phyloP scores from a whole-genome alignment of 495 filamentous ascomycete genomes.

The Tirmania nivea region DNA sequence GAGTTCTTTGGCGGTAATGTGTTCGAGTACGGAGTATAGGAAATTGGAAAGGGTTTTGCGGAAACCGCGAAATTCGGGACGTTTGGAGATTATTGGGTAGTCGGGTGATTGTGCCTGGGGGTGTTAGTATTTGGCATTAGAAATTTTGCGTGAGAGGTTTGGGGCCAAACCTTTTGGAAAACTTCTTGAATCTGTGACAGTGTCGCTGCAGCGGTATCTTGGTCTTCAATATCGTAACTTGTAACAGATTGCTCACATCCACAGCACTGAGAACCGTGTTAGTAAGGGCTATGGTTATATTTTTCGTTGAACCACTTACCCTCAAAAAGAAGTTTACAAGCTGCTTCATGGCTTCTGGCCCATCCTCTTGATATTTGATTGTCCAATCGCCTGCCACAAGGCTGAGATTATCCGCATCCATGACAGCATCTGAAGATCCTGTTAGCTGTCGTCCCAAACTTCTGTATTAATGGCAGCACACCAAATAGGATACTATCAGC shows the following conservation, averaged over 20 bases:
- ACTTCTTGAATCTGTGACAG: slow-evolving; percentile 61
- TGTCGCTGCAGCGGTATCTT: slow-evolving; percentile 49
- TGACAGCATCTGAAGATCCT: slow-evolving; percentile 10
- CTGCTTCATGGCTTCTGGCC: slow-evolving; percentile 47
- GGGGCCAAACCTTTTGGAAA: slow-evolving; percentile 39
- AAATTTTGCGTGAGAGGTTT: neutral
- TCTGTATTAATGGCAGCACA: neutral
- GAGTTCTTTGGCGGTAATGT: slow-evolving; percentile 49
- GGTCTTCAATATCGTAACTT: slow-evolving; percentile 59
- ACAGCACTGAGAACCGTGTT: slow-evolving; percentile 25
- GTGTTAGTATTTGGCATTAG: slow-evolving; percentile 1
- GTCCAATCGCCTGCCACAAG: slow-evolving; percentile 69
- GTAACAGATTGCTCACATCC: slow-evolving; percentile 57
- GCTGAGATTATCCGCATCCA: slow-evolving; percentile 26
- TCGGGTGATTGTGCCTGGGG: slow-evolving; percentile 50
- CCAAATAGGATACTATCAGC: neutral
- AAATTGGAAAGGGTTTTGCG: slow-evolving; percentile 55
- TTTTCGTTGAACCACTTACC: slow-evolving; percentile 14
- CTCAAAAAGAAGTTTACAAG: slow-evolving; percentile 75
- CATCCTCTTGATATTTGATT: slow-evolving; percentile 44
- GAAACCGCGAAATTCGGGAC: slow-evolving; percentile 49
- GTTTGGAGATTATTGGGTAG: slow-evolving; percentile 76
- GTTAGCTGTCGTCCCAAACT: neutral
- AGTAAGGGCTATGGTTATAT: neutral
- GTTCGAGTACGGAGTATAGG: slow-evolving; percentile 46